These are phyloP conservation scores for Symmetrospora coprosmae DNA, from an alignment of 768 basidiomycete genomes.

Conservation along the genomic window DNA sequence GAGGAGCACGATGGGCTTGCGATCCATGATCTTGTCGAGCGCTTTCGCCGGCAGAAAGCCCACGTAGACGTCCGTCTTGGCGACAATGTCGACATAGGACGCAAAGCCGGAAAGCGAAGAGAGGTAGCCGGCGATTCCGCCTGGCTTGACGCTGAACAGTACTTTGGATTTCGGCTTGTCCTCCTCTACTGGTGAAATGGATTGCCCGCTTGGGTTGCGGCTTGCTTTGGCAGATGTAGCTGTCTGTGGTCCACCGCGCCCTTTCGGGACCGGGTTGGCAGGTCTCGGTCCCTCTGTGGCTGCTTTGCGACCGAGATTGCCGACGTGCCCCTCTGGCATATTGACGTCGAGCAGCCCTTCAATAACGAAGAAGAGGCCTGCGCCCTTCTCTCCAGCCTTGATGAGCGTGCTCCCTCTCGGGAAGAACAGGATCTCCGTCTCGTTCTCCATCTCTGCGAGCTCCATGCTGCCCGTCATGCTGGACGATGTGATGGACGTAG, in stretches of 20 bases:
- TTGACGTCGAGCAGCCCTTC: conserved; percentile 90
- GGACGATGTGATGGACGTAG: conserved; percentile 31
- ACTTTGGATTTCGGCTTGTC: conserved; percentile 36
- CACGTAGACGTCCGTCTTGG: conserved; percentile 97
- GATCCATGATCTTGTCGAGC: conserved; percentile 76
- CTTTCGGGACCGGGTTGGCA: conserved; percentile 3
- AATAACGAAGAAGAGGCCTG: conserved; percentile 82
- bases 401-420: conserved; percentile 71
- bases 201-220: background rate
- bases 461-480: conserved; percentile 49
- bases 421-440: conserved; percentile 90
- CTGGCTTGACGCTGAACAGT: conserved; percentile 88
- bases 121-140: conserved; percentile 93
- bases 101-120: conserved; percentile 79
- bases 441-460: conserved; percentile 71
- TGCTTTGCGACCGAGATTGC: background rate
- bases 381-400: conserved; percentile 61
- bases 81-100: conserved; percentile 89
- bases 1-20: conserved; percentile 83
- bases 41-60: conserved; percentile 82
- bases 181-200: background rate
- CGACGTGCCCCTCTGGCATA: conserved; percentile 45
- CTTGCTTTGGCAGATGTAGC: background rate
- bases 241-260: background rate
- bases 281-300: background rate